Evolutionary conservation across 75 land plant genomes (phyloP).

Genomic region (Selaginella tamariscina): DNA sequence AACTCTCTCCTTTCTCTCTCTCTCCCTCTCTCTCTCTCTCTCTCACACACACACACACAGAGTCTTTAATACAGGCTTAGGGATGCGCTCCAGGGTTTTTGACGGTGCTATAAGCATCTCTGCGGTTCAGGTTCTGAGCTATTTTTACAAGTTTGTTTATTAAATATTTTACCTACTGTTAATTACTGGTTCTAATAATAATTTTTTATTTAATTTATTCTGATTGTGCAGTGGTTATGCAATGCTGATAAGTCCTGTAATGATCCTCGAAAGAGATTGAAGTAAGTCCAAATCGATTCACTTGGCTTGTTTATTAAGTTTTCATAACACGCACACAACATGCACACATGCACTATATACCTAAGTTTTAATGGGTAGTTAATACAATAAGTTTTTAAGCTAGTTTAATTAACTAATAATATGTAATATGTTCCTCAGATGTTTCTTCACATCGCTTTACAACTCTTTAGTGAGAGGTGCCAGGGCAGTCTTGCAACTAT

Average conservation of each 20-base stretch:
- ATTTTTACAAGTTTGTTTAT: not conserved
- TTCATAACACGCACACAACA: too few species aligned
- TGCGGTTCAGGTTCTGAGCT: slow-evolving; percentile 62
- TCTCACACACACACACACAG: too few species aligned
- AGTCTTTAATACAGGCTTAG: slow-evolving; percentile 47
- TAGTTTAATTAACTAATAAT: too few species aligned
- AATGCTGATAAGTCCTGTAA: slow-evolving; percentile 95
- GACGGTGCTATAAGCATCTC: slow-evolving; percentile 95
- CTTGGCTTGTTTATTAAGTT: not conserved
- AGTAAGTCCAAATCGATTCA: too few species aligned
- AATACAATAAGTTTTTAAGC: too few species aligned
- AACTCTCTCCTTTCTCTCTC: too few species aligned
- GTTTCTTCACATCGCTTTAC: slow-evolving; percentile 80
- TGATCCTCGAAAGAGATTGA: slow-evolving; percentile 67
- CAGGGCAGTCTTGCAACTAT: slow-evolving; percentile 84
- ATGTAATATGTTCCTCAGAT: slow-evolving; percentile 32
- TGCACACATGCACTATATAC: too few species aligned
- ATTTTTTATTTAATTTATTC: not conserved
- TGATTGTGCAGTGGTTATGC: slow-evolving; percentile 77
- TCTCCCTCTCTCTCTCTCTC: too few species aligned
- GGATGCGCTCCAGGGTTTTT: slow-evolving; percentile 60
- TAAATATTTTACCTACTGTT: not conserved
- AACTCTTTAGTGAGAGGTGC: slow-evolving; percentile 85
- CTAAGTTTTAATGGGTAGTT: too few species aligned
- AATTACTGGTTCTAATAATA: not conserved